phyloP scores from a whole-genome alignment of 305 asterid genomes.

The Rubia peregrina region DNA sequence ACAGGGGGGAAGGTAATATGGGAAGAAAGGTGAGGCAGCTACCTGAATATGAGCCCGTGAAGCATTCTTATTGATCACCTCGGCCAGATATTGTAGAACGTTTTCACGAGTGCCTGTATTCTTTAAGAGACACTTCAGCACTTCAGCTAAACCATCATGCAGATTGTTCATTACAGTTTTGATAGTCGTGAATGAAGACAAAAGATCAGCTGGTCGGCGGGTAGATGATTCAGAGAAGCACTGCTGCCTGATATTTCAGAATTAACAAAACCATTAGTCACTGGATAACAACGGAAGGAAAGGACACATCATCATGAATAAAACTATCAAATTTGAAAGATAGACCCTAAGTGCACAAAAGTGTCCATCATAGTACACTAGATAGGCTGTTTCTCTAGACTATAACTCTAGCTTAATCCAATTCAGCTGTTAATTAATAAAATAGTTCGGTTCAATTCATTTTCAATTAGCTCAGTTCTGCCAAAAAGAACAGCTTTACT shows the following conservation, averaged over 20 bases:
- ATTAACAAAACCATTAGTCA: constrained; percentile 4
- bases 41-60: constrained; percentile 72
- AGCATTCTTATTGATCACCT: constrained; percentile 79
- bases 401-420: not conserved
- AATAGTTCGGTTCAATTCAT: not conserved
- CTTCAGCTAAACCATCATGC: constrained; percentile 76
- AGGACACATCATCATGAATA: not conserved
- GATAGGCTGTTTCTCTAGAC: not conserved
- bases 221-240: constrained; percentile 88
- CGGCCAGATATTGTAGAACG: constrained; percentile 81
- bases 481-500: not conserved
- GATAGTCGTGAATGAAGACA: constrained; percentile 84
- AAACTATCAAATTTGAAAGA: not conserved
- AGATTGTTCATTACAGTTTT: constrained; percentile 81
- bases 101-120: constrained; percentile 70
- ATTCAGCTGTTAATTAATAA: too few species aligned
- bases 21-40: not conserved
- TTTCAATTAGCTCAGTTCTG: not conserved
- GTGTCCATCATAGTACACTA: not conserved
- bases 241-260: constrained; percentile 54
- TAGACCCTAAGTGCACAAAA: not conserved
- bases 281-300: not conserved
- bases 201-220: constrained; percentile 89
- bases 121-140: constrained; percentile 71
- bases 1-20: not conserved